Conservation (phyloP, 1,284 basidiomycete species). For the Phaffia rhodozyma region DNA sequence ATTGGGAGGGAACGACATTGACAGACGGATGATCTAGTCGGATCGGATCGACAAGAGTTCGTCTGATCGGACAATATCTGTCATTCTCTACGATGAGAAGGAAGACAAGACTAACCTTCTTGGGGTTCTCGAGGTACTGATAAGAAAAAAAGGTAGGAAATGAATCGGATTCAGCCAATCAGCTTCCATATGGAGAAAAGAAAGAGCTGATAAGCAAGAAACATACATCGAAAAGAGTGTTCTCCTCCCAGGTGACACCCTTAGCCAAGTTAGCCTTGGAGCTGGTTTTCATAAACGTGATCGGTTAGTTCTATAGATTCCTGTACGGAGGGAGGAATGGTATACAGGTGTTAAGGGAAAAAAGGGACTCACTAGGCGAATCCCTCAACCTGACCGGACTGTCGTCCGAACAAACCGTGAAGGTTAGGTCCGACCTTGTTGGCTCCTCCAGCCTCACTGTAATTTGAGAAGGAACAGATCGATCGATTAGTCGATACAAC, state of each 20-base stretch:
- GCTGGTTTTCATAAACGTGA: too few relatives aligned
- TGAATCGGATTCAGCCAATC: background rate
- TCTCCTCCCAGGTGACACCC: slow-evolving; percentile 58
- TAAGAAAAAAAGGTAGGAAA: background rate
- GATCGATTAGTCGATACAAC: too few relatives aligned
- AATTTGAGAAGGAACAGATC: too few relatives aligned
- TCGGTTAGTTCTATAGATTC: too few relatives aligned
- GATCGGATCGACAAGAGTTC: too few relatives aligned
- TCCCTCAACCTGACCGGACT: slow-evolving; percentile 74
- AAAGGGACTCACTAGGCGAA: slow-evolving; percentile 71
- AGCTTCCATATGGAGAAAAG: background rate
- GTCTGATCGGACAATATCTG: too few relatives aligned
- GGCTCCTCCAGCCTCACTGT: slow-evolving; percentile 55
- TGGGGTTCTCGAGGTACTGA: slow-evolving; percentile 52
- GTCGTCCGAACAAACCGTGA: slow-evolving; percentile 48
- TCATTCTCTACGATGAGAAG: too few relatives aligned
- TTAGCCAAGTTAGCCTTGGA: slow-evolving; percentile 79
- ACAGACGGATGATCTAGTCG: too few relatives aligned
- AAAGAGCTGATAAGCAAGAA: background rate
- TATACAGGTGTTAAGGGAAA: too few relatives aligned
- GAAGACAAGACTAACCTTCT: too few relatives aligned
- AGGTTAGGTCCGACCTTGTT: slow-evolving; percentile 42
- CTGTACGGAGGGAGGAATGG: too few relatives aligned
- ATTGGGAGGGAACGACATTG: background rate
- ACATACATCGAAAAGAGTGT: slow-evolving; percentile 31